Evolutionary conservation across 352 stramenopile species (phyloP).

Genomic region (Phytopythium sindhum): DNA sequence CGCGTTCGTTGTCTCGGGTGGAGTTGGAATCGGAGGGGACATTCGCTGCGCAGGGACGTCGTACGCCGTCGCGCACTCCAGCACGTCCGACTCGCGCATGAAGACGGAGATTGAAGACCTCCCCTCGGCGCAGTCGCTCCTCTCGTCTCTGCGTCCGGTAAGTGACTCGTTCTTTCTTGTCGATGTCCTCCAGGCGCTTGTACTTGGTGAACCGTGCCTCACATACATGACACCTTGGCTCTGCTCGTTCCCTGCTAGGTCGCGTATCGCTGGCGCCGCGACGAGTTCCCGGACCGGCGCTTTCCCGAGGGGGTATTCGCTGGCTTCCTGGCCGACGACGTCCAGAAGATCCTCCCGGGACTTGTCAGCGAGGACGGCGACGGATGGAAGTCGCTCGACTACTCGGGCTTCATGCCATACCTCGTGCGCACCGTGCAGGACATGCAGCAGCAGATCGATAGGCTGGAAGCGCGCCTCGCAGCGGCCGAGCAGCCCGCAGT

Average conservation of each 20-base stretch:
- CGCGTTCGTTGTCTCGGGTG: constrained; percentile 38
- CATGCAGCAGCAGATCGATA: constrained; percentile 29
- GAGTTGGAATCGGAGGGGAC: constrained; percentile 25
- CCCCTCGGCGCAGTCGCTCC: constrained; percentile 14
- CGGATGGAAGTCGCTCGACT: constrained; percentile 56
- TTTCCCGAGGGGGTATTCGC: constrained; percentile 34
- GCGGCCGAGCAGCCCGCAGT: background rate
- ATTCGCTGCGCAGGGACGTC: constrained; percentile 21
- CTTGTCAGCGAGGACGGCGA: constrained; percentile 44
- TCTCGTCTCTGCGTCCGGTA: constrained; percentile 39
- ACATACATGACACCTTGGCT: background rate
- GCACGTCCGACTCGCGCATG: constrained; percentile 34
- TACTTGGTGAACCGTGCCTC: background rate
- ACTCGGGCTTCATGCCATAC: constrained; percentile 51
- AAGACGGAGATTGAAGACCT: constrained; percentile 32
- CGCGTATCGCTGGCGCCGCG: constrained; percentile 42
- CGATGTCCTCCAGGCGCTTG: background rate
- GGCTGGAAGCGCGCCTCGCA: background rate
- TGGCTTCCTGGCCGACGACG: constrained; percentile 68
- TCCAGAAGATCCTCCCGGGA: constrained; percentile 49
- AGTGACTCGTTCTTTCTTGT: background rate
- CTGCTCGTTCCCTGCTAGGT: constrained; percentile 29
- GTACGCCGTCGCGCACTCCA: constrained; percentile 8
- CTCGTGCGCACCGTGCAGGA: constrained; percentile 58
- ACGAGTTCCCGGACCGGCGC: constrained; percentile 35